Conservation (phyloP, 2,329 filamentous ascomycete species). For the Colletotrichum caudatum region DNA sequence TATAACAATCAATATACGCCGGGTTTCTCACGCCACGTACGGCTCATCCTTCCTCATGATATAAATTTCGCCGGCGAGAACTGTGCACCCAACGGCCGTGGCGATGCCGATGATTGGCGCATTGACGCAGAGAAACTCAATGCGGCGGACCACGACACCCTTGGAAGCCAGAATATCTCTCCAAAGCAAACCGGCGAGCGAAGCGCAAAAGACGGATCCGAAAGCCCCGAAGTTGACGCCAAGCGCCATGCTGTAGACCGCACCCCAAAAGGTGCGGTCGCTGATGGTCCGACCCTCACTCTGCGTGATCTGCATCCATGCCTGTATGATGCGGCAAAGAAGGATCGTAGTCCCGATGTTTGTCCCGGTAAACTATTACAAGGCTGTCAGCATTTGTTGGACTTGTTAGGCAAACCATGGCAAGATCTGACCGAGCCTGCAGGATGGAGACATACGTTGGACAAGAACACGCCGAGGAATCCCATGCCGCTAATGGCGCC, state of each 20-base stretch:
- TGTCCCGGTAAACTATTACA: conserved; percentile 79
- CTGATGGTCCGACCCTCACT: conserved; percentile 62
- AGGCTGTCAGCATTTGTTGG: conserved; percentile 35
- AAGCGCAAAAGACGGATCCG: conserved; percentile 78
- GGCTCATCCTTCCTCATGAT: neutral
- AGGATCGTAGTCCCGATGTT: conserved; percentile 83
- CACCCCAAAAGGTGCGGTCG: conserved; percentile 78
- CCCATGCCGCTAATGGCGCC: conserved; percentile 79
- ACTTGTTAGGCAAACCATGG: neutral
- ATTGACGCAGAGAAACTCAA: neutral
- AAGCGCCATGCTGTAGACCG: conserved; percentile 79
- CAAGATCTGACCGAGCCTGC: neutral
- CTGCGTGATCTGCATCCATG: conserved; percentile 72
- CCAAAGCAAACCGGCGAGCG: conserved; percentile 78
- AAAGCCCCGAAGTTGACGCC: conserved; percentile 83
- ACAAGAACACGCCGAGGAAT: conserved; percentile 76
- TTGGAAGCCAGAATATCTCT: conserved; percentile 70
- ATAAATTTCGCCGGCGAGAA: neutral
- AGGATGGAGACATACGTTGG: conserved; percentile 68
- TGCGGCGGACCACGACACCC: neutral
- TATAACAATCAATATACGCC: too few relatives aligned
- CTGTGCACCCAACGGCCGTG: neutral
- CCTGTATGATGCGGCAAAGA: conserved; percentile 76
- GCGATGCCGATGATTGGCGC: neutral
- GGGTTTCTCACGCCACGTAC: neutral